phyloP scores from a whole-genome alignment of 345 rosid species.

The Syzygium jambos region DNA sequence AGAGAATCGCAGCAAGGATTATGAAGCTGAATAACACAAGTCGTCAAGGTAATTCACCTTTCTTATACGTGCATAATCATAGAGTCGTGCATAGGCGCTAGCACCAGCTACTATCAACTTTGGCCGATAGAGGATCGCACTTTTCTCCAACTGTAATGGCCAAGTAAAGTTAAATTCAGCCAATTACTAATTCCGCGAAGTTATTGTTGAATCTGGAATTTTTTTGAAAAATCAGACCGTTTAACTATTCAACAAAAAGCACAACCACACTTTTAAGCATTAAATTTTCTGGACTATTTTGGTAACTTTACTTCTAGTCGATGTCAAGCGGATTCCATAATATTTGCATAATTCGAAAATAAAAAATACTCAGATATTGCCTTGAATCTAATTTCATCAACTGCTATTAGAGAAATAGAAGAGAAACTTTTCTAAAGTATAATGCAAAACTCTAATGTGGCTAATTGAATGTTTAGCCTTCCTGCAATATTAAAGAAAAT shows the following conservation, averaged over 20 bases:
- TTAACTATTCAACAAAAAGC: neutral
- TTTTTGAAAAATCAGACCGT: neutral
- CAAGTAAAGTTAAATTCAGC: constrained; percentile 2
- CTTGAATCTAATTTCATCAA: neutral
- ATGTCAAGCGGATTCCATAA: neutral
- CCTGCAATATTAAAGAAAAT: neutral
- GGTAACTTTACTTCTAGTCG: neutral
- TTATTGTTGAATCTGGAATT: neutral
- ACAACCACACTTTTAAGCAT: neutral
- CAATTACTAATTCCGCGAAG: neutral
- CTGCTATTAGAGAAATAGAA: neutral
- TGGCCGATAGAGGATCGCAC: constrained; percentile 81
- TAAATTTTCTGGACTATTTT: neutral
- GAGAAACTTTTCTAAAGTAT: neutral
- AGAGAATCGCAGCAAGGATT: neutral
- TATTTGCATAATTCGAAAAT: neutral
- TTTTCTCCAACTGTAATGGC: constrained; percentile 66
- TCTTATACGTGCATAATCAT: constrained; percentile 86
- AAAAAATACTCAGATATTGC: neutral
- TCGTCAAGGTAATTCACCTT: constrained; percentile 38
- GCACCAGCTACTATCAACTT: constrained; percentile 97
- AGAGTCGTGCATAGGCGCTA: constrained; percentile 93
- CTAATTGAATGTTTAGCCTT: neutral
- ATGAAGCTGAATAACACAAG: neutral
- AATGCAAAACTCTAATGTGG: neutral